phyloP scores from a whole-genome alignment of 2,329 filamentous ascomycete genomes.

The Nemania diffusa region DNA sequence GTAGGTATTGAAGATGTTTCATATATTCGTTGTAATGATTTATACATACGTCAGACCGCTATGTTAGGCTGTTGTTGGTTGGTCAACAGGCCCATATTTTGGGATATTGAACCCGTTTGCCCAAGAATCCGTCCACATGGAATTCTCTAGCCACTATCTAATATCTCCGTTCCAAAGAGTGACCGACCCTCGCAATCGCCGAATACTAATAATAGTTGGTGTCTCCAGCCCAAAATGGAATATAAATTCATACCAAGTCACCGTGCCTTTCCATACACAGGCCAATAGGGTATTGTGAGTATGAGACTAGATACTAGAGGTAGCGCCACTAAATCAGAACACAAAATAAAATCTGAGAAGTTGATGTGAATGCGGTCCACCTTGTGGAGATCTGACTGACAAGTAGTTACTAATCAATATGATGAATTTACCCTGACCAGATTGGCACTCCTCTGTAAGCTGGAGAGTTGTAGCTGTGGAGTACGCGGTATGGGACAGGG shows the following conservation, averaged over 20 bases:
- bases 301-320: conserved; percentile 5
- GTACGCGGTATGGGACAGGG: conserved; percentile 59
- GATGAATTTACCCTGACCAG: conserved; percentile 57
- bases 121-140: neutral
- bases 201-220: conserved; percentile 41
- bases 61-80: conserved; percentile 8
- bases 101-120: conserved; percentile 23
- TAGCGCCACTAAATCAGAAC: conserved; percentile 5
- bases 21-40: conserved; percentile 22
- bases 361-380: neutral
- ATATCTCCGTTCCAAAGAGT: conserved; percentile 5
- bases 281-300: conserved; percentile 1
- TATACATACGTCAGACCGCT: conserved; percentile 17
- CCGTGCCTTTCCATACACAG: conserved; percentile 2
- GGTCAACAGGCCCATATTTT: neutral
- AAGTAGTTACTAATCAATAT: conserved; percentile 23
- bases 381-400: conserved; percentile 4
- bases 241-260: conserved; percentile 16
- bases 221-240: conserved; percentile 37
- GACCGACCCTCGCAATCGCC: conserved; percentile 34
- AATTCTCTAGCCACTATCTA: conserved; percentile 18
- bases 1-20: too few relatives aligned
- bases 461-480: conserved; percentile 69
- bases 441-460: conserved; percentile 65
- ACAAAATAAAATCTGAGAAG: conserved; percentile 23